phyloP scores from a whole-genome alignment of 257 asterid species.

The Salvia miltiorrhiza region DNA sequence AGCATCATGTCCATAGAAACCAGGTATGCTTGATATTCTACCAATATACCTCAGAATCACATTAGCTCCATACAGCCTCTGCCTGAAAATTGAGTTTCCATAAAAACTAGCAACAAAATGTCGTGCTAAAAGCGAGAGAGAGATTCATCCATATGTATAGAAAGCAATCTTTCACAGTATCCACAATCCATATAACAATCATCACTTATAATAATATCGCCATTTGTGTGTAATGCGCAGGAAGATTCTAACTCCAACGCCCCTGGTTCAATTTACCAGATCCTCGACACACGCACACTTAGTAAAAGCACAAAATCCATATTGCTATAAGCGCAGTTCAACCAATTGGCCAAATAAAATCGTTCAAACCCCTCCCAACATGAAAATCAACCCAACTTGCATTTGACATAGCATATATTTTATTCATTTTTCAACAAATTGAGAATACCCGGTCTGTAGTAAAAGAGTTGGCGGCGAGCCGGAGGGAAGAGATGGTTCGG shows the following conservation, averaged over 20 bases:
- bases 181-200: not conserved
- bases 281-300: not conserved
- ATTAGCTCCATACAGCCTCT: constrained; percentile 49
- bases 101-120: not conserved
- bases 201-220: not conserved
- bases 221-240: constrained; percentile 2
- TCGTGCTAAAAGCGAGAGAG: not conserved
- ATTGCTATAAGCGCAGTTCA: not conserved
- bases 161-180: not conserved
- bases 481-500: constrained; percentile 40
- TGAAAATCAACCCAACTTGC: not conserved
- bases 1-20: constrained; percentile 52
- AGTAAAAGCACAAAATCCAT: not conserved
- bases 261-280: not conserved
- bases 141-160: not conserved
- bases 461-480: constrained; percentile 57
- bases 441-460: constrained; percentile 48
- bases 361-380: not conserved
- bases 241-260: not conserved
- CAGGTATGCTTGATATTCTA: constrained; percentile 41
- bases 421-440: not conserved
- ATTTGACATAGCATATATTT: not conserved
- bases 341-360: not conserved
- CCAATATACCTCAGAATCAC: constrained; percentile 67
- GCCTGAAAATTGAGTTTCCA: constrained; percentile 44